Percentiles rank a stretch among this genome's conserved stretches.
These are phyloP conservation scores for Tagetes erecta DNA, from an alignment of 129 eudicot genomes.

Conservation along the genomic window DNA sequence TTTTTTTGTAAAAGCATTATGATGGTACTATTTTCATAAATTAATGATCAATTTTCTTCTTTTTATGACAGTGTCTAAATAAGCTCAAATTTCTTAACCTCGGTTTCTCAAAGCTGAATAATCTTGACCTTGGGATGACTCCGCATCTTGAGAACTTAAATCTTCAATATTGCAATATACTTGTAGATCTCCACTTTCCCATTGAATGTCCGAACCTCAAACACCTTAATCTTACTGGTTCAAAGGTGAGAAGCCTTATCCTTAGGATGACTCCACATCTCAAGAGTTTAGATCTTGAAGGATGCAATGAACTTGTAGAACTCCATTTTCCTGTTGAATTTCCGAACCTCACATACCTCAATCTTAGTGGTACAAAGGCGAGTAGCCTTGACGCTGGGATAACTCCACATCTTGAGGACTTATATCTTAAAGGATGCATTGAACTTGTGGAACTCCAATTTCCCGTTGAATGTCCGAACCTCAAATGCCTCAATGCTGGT, in stretches of 20 bases:
- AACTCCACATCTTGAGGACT: not conserved
- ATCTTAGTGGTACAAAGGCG: not conserved
- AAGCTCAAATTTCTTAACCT: not conserved
- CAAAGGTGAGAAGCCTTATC: not conserved
- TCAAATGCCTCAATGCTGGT: not conserved
- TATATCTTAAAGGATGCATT: not conserved
- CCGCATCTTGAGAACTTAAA: not conserved
- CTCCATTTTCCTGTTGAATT: not conserved
- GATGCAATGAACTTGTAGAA: not conserved
- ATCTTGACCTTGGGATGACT: not conserved
- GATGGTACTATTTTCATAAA: not conserved
- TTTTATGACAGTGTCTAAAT: not conserved
- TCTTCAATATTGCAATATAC: not conserved
- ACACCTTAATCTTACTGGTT: not conserved
- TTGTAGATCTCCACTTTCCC: not conserved
- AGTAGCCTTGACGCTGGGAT: not conserved
- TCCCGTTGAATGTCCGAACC: not conserved
- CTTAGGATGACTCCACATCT: not conserved
- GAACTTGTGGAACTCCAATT: not conserved
- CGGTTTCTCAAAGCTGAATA: not conserved
- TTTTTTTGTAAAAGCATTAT: not conserved
- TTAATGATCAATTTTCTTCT: not conserved
- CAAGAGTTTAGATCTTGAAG: not conserved
- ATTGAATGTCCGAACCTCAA: not conserved
- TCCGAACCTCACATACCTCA: not conserved